These are phyloP conservation scores for Xylaria venustula DNA, from an alignment of 495 filamentous ascomycete genomes.

Conservation along the genomic window DNA sequence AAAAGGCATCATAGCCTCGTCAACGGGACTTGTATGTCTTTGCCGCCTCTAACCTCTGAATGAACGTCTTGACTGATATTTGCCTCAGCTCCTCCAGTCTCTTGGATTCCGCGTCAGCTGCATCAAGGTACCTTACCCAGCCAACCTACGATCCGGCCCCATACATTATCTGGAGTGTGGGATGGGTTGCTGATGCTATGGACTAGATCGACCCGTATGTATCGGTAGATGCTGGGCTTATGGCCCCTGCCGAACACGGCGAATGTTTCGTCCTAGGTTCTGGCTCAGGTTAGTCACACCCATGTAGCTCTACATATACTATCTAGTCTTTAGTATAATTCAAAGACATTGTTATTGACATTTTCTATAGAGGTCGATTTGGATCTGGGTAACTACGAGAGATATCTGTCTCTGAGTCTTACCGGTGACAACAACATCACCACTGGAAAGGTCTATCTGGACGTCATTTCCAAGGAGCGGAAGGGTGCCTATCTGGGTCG, in stretches of 20 bases:
- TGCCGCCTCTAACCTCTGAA: not conserved
- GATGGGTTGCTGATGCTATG: not conserved
- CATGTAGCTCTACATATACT: no score
- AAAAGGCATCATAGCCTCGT: slow-evolving; percentile 33
- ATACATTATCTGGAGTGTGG: not conserved
- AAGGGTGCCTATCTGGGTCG: slow-evolving; percentile 83
- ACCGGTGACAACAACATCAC: slow-evolving; percentile 87
- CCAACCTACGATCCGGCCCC: slow-evolving; percentile 23
- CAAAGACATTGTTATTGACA: slow-evolving; percentile 1
- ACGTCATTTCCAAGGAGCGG: slow-evolving; percentile 74
- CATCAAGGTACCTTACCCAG: slow-evolving; percentile 16
- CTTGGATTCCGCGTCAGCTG: slow-evolving; percentile 21
- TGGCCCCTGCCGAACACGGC: slow-evolving; percentile 63
- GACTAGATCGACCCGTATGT: slow-evolving; percentile 80
- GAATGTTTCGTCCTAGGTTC: slow-evolving; percentile 40
- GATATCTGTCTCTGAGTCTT: slow-evolving; percentile 61
- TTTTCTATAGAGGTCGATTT: slow-evolving; percentile 85
- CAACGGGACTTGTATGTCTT: slow-evolving; percentile 19
- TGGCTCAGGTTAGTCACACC: slow-evolving; percentile 10
- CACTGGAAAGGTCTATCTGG: slow-evolving; percentile 90
- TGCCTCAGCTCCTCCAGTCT: slow-evolving; percentile 19
- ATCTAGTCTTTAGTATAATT: not conserved
- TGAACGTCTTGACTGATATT: not conserved
- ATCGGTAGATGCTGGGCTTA: slow-evolving; percentile 76
- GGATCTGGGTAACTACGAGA: slow-evolving; percentile 95